Evolutionary conservation across 192 early-diverging fungal genomes (phyloP), one percentile per base, ranked within the genome.

Genomic region (Entomortierella beljakovae): DNA sequence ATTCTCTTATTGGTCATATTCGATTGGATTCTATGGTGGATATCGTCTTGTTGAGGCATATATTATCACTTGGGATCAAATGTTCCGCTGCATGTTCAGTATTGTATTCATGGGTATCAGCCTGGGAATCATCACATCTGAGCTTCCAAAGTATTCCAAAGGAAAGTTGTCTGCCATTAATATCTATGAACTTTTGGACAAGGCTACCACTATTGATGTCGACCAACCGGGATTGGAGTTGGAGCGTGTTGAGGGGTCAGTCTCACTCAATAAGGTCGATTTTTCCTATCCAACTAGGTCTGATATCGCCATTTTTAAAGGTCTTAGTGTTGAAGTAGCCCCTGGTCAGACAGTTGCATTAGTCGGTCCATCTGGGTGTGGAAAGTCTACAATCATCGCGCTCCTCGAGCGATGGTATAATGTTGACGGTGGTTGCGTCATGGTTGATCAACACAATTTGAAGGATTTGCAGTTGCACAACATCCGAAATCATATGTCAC

Each of bases 351-450:
- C 93, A 11, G 86, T 98, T 43, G 96, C 96, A 6, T 66, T 98
- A 31, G 95, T 96, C 5, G 96, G 96, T 2, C 83, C 90, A 7
- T 94, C 92, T 5, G 95, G 95, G 11, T 94, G 91, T 40, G 96
- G 96, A 54, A 97, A 97, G 70, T 88, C 87, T 0, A 92, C 92
- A 0, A 85, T 86, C 22, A 84, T 91, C 60, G 83, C 71, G 28
- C 80, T 92, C 60, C 69, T 91, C 25, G 86, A 96, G 71, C 91
- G 96, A 0, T 92, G 91, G 77, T 98, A 98, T 83, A 95, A 98
- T 73, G 69, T 82, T 20, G 28, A 56, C 29, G 70, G 59, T 13
- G 96, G 96, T 23, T 31, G 37, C 18, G 86, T 92, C 37, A 62
- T 46, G 7, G 74, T 95, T 43, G 91, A 96, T 57, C 72, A 77